Percentiles rank a stretch among this genome's conserved stretches.
phyloP scores from a whole-genome alignment of 306 rosid genomes.

The Medicago truncatula region DNA sequence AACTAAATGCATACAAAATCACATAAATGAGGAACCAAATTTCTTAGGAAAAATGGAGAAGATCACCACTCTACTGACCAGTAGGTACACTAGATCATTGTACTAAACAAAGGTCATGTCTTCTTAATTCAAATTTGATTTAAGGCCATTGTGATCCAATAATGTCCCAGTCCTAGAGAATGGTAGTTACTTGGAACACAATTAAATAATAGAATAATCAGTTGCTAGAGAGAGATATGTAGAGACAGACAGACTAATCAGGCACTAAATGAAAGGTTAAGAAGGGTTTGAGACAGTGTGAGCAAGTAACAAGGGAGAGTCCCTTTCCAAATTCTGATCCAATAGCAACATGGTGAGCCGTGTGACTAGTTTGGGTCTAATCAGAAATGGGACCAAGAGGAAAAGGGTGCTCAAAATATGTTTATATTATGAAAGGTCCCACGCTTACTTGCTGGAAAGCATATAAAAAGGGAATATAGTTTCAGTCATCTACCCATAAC shows the following conservation, averaged over 20 bases:
- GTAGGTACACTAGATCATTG: background rate
- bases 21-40: too few relatives aligned
- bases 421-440: conserved; percentile 35
- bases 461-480: conserved; percentile 45
- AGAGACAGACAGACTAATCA: conserved; percentile 14
- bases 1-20: too few relatives aligned
- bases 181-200: conserved; percentile 2
- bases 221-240: background rate
- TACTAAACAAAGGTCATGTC: background rate
- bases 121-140: conserved; percentile 20
- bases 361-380: conserved; percentile 41
- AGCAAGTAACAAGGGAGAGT: conserved; percentile 17
- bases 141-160: conserved; percentile 7
- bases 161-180: conserved; percentile 10
- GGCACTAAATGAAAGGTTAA: conserved; percentile 8
- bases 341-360: conserved; percentile 29
- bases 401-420: conserved; percentile 8
- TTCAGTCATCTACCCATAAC: conserved; percentile 27
- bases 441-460: conserved; percentile 58
- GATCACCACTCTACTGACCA: too few relatives aligned
- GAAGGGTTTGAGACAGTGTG: conserved; percentile 14
- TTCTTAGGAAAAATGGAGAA: too few relatives aligned
- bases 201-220: background rate
- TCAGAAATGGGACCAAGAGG: conserved; percentile 53
- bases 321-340: conserved; percentile 31